Evolutionary conservation across 2,329 filamentous ascomycete genomes (phyloP).

Genomic region (Zopfia rhizophila): DNA sequence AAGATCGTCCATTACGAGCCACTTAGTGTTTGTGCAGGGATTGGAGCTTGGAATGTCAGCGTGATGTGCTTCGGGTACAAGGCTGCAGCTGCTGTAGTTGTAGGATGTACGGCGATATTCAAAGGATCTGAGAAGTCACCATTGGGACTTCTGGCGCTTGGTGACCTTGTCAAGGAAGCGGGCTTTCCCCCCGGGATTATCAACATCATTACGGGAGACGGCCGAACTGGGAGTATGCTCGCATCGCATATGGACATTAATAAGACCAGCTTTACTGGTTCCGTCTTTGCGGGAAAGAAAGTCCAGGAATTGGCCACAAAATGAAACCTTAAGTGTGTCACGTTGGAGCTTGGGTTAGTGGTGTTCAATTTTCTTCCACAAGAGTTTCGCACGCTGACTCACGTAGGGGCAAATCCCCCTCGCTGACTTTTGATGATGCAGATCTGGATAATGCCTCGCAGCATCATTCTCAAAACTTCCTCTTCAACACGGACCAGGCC

Average conservation of each 20-base stretch:
- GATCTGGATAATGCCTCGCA: conserved; percentile 57
- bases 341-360: conserved; percentile 59
- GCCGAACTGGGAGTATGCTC: conserved; percentile 42
- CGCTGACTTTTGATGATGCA: conserved; percentile 58
- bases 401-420: conserved; percentile 59
- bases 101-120: conserved; percentile 43
- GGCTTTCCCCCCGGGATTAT: conserved; percentile 55
- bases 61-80: conserved; percentile 36
- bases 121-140: conserved; percentile 44
- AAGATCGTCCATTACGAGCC: conserved; percentile 43
- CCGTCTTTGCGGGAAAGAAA: conserved; percentile 48
- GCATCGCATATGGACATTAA: conserved; percentile 54
- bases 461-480: conserved; percentile 48
- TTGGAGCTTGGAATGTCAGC: conserved; percentile 40
- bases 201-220: conserved; percentile 44
- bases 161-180: conserved; percentile 44
- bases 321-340: conserved; percentile 58
- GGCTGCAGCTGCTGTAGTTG: conserved; percentile 37
- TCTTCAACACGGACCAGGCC: conserved; percentile 65
- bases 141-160: conserved; percentile 34
- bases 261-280: conserved; percentile 57
- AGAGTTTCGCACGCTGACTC: no score
- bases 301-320: conserved; percentile 53
- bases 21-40: conserved; percentile 40
- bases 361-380: no score